Evolutionary conservation across 176 grass and related monocot genomes (phyloP).

Genomic region (Rhipidocladum racemiflorum): DNA sequence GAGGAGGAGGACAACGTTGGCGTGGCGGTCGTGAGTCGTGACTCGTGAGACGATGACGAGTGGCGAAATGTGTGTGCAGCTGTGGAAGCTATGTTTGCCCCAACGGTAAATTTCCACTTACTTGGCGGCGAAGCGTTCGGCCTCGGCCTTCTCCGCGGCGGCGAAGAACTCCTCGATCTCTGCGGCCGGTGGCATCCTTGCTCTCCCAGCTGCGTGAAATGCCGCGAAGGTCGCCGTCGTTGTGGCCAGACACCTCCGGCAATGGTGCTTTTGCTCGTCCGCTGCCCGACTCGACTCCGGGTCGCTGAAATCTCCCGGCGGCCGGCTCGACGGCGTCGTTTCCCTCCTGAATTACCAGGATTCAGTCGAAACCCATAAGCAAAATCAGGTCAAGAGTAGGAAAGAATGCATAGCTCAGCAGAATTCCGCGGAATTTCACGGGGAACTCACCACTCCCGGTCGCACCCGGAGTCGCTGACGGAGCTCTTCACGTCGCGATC

Average conservation of each 20-base stretch:
- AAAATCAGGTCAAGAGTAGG: neutral
- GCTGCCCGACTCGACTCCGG: conserved; percentile 16
- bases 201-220: neutral
- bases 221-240: neutral
- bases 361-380: neutral
- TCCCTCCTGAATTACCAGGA: conserved; percentile 46
- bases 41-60: neutral
- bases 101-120: conserved; percentile 13
- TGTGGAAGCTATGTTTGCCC: neutral
- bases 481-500: conserved; percentile 38
- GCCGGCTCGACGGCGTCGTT: conserved; percentile 43
- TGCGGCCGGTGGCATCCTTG: conserved; percentile 36
- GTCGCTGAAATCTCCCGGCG: conserved; percentile 36
- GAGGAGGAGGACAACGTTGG: neutral
- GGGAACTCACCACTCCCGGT: conserved; percentile 22
- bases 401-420: neutral
- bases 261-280: neutral
- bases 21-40: too few species aligned
- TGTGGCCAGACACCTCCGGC: neutral
- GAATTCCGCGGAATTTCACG: neutral
- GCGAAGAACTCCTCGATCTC: conserved; percentile 76
- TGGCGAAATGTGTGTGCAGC: neutral
- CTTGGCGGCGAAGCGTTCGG: conserved; percentile 57
- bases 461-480: conserved; percentile 35
- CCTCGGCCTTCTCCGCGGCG: conserved; percentile 51